phyloP scores from a whole-genome alignment of 768 basidiomycete genomes.

The Boletus patriciae region DNA sequence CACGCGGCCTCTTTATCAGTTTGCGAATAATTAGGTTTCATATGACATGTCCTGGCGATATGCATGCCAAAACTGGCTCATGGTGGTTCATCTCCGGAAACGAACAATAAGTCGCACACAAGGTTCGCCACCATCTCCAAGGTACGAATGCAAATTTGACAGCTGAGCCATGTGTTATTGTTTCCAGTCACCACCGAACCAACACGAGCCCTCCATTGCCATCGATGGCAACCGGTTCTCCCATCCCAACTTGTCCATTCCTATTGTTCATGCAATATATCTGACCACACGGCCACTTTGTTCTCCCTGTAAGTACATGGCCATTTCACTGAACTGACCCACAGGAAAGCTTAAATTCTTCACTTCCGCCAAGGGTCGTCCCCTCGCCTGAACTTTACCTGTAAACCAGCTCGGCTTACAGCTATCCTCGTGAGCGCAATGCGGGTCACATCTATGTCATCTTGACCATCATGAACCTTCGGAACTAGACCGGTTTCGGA shows the following conservation, averaged over 20 bases:
- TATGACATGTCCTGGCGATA: background rate
- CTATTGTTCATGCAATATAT: constrained; percentile 30
- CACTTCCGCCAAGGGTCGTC: constrained; percentile 16
- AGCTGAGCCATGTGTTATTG: constrained; percentile 17
- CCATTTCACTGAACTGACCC: background rate
- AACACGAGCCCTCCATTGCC: background rate
- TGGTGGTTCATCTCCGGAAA: constrained; percentile 15
- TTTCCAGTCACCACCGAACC: constrained; percentile 11
- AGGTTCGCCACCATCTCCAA: constrained; percentile 29
- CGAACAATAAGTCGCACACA: constrained; percentile 31
- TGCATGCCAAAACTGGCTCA: constrained; percentile 9
- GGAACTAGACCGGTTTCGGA: constrained; percentile 41
- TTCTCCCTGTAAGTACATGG: constrained; percentile 16
- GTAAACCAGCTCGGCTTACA: constrained; percentile 2
- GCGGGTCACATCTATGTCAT: constrained; percentile 20
- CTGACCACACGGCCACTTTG: constrained; percentile 6
- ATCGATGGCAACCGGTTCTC: constrained; percentile 15
- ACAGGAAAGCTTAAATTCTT: constrained; percentile 19
- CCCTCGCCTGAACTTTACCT: constrained; percentile 12
- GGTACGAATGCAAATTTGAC: constrained; percentile 31
- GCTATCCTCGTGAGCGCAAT: constrained; percentile 14
- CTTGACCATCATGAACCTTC: constrained; percentile 14
- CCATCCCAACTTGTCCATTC: constrained; percentile 17
- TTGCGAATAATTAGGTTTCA: constrained; percentile 22
- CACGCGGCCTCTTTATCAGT: constrained; percentile 20